Evolutionary conservation across 495 filamentous ascomycete genomes (phyloP).

Genomic region (Elasticomyces elasticus): DNA sequence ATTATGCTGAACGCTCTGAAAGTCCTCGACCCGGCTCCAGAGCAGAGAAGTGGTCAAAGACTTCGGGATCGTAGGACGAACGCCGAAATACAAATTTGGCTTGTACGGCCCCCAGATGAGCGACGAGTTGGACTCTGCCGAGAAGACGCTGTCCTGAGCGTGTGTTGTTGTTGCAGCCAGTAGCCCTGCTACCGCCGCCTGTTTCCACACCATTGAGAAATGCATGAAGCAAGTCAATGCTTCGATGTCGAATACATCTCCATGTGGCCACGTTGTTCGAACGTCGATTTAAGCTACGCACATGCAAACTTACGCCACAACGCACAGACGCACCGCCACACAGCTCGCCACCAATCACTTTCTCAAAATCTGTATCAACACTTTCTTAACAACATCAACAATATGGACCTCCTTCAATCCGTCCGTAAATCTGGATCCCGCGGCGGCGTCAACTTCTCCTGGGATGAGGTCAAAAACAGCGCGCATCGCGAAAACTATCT

Average conservation of each 20-base stretch:
- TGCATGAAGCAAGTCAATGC: neutral
- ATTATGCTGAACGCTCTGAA: conserved; percentile 61
- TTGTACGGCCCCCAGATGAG: conserved; percentile 95
- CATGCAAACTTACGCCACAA: no score
- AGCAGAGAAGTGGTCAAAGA: conserved; percentile 75
- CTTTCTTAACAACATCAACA: conserved; percentile 5
- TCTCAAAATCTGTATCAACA: no score
- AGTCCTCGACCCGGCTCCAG: conserved; percentile 84
- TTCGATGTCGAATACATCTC: neutral
- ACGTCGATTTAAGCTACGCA: no score
- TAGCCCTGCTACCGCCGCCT: no score
- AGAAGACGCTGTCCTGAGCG: conserved; percentile 6
- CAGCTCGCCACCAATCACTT: neutral
- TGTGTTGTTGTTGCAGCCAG: neutral
- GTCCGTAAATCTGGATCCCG: conserved; percentile 90
- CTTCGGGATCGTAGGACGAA: conserved; percentile 77
- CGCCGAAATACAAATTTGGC: conserved; percentile 91
- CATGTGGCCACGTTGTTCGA: no score
- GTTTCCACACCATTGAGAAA: conserved; percentile 8
- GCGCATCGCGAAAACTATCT: conserved; percentile 93
- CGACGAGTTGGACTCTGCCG: no score
- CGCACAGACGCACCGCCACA: neutral
- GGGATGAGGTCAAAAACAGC: conserved; percentile 84
- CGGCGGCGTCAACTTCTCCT: conserved; percentile 86
- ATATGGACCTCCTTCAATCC: conserved; percentile 87